Evolutionary conservation across 2,329 filamentous ascomycete genomes (phyloP), one percentile per base, ranked within the genome.

Genomic region (Hymenoscyphus fraxineus): DNA sequence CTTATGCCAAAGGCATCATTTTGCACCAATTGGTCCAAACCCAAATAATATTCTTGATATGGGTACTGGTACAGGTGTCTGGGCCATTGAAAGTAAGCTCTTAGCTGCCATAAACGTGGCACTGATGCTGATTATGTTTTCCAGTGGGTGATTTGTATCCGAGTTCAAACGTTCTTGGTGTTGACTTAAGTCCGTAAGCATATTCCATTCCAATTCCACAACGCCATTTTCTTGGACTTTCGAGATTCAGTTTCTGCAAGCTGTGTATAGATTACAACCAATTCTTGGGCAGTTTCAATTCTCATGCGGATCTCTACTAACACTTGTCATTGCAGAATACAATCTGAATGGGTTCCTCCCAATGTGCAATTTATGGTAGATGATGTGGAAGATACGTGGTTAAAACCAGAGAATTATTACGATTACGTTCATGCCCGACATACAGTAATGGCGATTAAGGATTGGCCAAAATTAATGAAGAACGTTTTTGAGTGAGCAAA

Each of bases 311-410:
- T 32, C 27, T 38, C 31, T 57, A 22, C n/a, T 54, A 19, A 54
- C 22, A 54, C 22, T 19, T 6, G 7, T 12, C 13, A n/a, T n/a
- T 15, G 7, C 22, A 61, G 60, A 0, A 85, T 86, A 51, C 84
- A 87, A 70, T 83, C 84, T 2, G 78, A 78, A 35, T 82, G 81
- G 76, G 81, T 88, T 3, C 85, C 86, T 1, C 78, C 80, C 35
- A 90, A 90, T 69, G 84, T 87, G 65, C 80, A 82, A 64, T 90
- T 90, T 69, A 80, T 87, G 63, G 82, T 90, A 41, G 87, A 90
- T 71, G 87, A 90, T 71, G 83, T 84, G 41, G 85, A 87, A 71
- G 79, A 82, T n/a, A 70, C 74, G 22, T 80, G 79, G 78, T 73
- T 85, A 16, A 80, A 85, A 66, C 80, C 81, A 5, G 71, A 73